Base-by-base conservation (phyloP, 768 basidiomycete genomes). In the Cyclocybe cylindracea region DNA sequence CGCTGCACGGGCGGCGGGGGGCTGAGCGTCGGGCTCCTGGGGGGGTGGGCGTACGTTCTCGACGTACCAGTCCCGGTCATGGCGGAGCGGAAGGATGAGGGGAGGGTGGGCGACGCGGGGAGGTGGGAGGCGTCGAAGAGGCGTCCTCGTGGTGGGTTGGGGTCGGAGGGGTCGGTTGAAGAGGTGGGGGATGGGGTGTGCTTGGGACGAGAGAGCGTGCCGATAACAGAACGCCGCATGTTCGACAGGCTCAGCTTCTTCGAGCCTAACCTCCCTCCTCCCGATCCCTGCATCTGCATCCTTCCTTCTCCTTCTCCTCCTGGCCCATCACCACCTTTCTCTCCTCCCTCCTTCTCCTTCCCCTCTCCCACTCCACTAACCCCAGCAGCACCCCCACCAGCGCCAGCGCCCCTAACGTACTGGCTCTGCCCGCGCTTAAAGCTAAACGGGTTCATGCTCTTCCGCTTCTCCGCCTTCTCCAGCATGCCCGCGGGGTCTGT, bases 191-290 rank as follows among this genome's bases (percentile, higher is more conserved):
- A 24, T 2, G 24, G 2, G 24, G 24, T 24, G 24, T 24, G 2
- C 24, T 24, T 24, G 2, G 24, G 24, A 5, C 24, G 24, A 24
- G 24, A 24, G 10, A 73, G 56, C 1, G 67, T 71, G 31, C 75
- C 74, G 4, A 71, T 66, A 38, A 79, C 66, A 0, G 78, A 75
- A 39, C 78, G 76, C 24, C 78, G 74, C 13, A 83, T 64, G 58
- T 75, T 79, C 41, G 66, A 64, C 10, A 57, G 24, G 5, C 24
- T 24, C 24, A 24, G 44, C 34, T 19, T 24, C 24, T 24, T 24
- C 39, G 33, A 80, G 58, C 24, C 24, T 24, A 24, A 24, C 24
- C 24, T 24, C 24, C 5, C 24, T 24, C n/a, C n/a, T n/a, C n/a
- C n/a, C n/a, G n/a, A n/a, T n/a, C n/a, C n/a, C n/a, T n/a, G n/a